phyloP scores from a whole-genome alignment of 345 rosid genomes.

The Triadica sebifera region DNA sequence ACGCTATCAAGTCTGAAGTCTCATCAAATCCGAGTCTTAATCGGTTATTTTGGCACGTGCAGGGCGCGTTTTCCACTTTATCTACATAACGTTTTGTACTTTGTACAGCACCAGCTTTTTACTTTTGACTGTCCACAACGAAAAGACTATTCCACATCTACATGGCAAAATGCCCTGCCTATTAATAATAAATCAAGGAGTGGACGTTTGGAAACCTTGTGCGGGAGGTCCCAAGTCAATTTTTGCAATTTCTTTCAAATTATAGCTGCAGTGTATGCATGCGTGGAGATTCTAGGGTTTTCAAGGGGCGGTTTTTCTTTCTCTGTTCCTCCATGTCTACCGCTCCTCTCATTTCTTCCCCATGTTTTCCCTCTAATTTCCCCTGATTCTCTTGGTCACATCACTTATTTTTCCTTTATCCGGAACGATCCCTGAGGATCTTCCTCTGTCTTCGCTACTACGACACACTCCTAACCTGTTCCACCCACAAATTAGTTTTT shows the following conservation, averaged over 20 bases:
- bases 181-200: not conserved
- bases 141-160: not conserved
- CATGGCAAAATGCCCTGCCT: not conserved
- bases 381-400: not conserved
- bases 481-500: not conserved
- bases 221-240: not conserved
- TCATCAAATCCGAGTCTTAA: not conserved
- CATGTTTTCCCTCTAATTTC: not conserved
- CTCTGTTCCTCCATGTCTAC: not conserved
- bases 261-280: slow-evolving; percentile 13
- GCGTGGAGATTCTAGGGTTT: slow-evolving; percentile 54
- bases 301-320: slow-evolving; percentile 11
- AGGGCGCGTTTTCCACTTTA: not conserved
- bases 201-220: not conserved
- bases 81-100: not conserved
- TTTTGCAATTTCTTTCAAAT: not conserved
- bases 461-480: not conserved
- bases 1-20: too few relatives aligned
- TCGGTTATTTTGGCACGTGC: not conserved
- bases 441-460: not conserved
- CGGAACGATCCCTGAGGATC: not conserved
- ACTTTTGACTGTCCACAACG: not conserved
- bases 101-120: not conserved
- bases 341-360: slow-evolving; percentile 11
- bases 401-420: not conserved